These are phyloP conservation scores for Microbotryum silenes-acaulis DNA, from an alignment of 1,284 basidiomycete species.

Conservation along the genomic window DNA sequence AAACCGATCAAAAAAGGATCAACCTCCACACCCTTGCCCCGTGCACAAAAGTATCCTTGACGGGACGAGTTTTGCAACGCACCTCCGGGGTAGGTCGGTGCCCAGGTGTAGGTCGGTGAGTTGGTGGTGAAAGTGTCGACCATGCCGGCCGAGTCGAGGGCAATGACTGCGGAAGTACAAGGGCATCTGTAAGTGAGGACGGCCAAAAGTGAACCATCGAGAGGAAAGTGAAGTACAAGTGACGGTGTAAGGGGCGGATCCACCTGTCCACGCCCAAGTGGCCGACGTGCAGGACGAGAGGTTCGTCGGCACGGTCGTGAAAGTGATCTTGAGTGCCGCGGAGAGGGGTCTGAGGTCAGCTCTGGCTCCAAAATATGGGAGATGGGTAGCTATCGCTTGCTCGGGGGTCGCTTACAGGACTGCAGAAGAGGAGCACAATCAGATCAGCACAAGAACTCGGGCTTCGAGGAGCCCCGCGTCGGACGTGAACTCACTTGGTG, in stretches of 20 bases:
- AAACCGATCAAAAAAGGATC: no score
- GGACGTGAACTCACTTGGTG: neutral
- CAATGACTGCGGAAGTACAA: neutral
- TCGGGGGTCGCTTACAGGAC: neutral
- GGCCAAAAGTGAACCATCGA: neutral
- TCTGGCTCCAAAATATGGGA: neutral
- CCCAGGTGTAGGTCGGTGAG: neutral
- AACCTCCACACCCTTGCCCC: no score
- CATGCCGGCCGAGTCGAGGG: slow-evolving; percentile 2
- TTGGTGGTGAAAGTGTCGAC: neutral
- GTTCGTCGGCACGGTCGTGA: neutral
- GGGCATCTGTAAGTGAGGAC: neutral
- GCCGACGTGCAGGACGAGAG: neutral
- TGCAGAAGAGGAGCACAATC: neutral
- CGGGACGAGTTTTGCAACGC: no score
- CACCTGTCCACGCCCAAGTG: slow-evolving; percentile 2
- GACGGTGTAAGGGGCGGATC: slow-evolving; percentile 1
- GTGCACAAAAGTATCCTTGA: no score
- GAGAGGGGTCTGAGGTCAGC: neutral
- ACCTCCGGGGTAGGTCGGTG: neutral
- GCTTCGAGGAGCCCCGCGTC: no score
- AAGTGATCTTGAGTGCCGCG: neutral
- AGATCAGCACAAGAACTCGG: neutral
- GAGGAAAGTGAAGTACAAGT: no score
- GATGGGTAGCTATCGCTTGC: no score